Evolutionary conservation across 495 filamentous ascomycete genomes (phyloP), one percentile per base, ranked within the genome.

Genomic region (Cercophora newfieldiana): DNA sequence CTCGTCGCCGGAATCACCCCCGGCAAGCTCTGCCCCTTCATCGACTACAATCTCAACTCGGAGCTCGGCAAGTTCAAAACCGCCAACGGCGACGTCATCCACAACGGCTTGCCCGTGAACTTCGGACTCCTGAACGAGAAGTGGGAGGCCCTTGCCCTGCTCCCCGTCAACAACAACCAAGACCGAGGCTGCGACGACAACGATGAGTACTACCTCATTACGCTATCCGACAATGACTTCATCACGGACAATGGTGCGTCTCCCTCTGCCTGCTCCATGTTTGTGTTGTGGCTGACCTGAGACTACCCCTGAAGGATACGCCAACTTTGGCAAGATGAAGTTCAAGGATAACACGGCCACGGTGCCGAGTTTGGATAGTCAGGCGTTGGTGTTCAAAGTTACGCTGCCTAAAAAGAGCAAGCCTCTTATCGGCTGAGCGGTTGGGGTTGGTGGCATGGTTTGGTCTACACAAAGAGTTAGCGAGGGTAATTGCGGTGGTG

Each of bases 171-270:
- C 68, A 79, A 77, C 2, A 63, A 69, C 53, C 67, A 74, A 64
- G 68, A 74, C 3, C 70, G 71, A 57, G 73, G 66, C 50, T 74
- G 77, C 50, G 81, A 85, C 47, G 88, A 90, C 75, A 76, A 79
- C 58, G 80, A 85, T 44, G 89, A 91, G 78, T 93, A 84, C 69
- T 92, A 86, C 74, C 74, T 93, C 61, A 85, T 93, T 67, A 85
- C 83, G 30, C 72, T 91, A 30, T 88, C 83, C 67, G 91, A 94
- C 69, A 92, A 95, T 74, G 90, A 94, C 74, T 92, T 93, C 67
- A 88, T 93, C 54, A 93, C 90, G 3, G 87, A 93, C 74, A 80
- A 93, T 78, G 90, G 89, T 87, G 71, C 65, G 79, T 69, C 2
- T 5, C 16, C 10, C 57, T 31, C 44, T 54, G 47, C 25, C 30